A percentile compares a stretch with the other conserved stretches of the same genome.
phyloP scores from a whole-genome alignment of 2,329 filamentous ascomycete species.

The Neopestalotiopsis clavispora region DNA sequence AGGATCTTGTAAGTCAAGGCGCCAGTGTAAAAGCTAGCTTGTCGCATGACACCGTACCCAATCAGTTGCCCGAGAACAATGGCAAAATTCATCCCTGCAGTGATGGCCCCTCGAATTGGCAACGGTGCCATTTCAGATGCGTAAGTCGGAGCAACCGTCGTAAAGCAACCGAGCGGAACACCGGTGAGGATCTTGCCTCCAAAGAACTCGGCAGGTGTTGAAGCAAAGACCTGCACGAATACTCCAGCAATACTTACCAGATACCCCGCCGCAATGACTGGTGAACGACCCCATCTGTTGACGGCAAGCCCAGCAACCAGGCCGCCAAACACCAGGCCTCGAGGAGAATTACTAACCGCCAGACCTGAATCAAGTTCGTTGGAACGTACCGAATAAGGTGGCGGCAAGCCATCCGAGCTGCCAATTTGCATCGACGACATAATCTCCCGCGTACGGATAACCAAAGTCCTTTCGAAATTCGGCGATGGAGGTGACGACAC shows the following conservation, averaged over 20 bases:
- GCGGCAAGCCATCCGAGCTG: slow-evolving; percentile 45
- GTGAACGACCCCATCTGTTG: slow-evolving; percentile 34
- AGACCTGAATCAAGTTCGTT: slow-evolving; percentile 22
- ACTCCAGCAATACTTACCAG: slow-evolving; percentile 36
- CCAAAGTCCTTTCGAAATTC: slow-evolving; percentile 48
- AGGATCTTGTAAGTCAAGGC: slow-evolving; percentile 30
- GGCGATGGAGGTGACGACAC: slow-evolving; percentile 43
- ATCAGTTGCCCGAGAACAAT: slow-evolving; percentile 29
- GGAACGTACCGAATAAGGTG: slow-evolving; percentile 31
- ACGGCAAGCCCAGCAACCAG: slow-evolving; percentile 31
- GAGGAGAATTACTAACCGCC: background rate
- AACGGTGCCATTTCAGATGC: slow-evolving; percentile 30
- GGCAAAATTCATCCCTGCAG: slow-evolving; percentile 30
- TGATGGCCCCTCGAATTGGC: slow-evolving; percentile 28
- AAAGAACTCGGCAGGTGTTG: slow-evolving; percentile 40
- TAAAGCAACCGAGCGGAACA: slow-evolving; percentile 31
- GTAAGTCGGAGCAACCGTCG: slow-evolving; percentile 28
- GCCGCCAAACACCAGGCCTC: slow-evolving; percentile 18
- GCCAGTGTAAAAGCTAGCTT: slow-evolving; percentile 31
- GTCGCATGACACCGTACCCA: slow-evolving; percentile 27
- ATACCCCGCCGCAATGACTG: slow-evolving; percentile 32
- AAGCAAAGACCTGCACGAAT: slow-evolving; percentile 40
- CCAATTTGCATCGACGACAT: slow-evolving; percentile 43
- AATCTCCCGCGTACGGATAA: slow-evolving; percentile 36
- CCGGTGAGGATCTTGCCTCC: slow-evolving; percentile 41